Conservation (phyloP, 78 protist genomes). For the Anaeramoeba flamelloides region DNA sequence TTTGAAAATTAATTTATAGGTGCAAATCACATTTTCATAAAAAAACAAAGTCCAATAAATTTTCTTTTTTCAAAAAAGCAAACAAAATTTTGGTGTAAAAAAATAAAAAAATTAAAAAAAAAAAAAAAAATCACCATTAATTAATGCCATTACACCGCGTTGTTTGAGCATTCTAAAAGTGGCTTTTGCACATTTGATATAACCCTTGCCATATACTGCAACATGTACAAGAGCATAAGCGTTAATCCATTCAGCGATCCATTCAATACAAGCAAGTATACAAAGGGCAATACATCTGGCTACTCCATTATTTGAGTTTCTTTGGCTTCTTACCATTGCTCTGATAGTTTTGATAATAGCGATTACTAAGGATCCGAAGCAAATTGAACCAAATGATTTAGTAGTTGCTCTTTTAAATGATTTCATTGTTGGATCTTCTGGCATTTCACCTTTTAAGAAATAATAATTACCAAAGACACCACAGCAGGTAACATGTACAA, state of each 20-base stretch:
- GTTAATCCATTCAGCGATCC: constrained; percentile 32
- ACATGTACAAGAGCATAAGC: constrained; percentile 39
- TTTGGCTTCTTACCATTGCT: constrained; percentile 14
- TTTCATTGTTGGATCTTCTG: constrained; percentile 17
- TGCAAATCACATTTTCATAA: too few relatives aligned
- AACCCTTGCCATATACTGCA: constrained; percentile 55
- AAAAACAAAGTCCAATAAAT: too few relatives aligned
- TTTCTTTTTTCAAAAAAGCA: too few relatives aligned
- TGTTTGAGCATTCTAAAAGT: constrained; percentile 33
- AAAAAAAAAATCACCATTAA: too few relatives aligned
- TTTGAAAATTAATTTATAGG: too few relatives aligned
- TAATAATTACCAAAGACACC: constrained; percentile 50
- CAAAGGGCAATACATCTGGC: constrained; percentile 10
- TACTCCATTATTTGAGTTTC: constrained; percentile 2
- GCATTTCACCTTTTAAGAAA: constrained; percentile 33
- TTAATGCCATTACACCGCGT: too few relatives aligned
- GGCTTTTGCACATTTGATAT: constrained; percentile 29
- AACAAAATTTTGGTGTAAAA: too few relatives aligned
- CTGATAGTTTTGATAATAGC: constrained; percentile 27
- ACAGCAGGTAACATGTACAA: constrained; percentile 33
- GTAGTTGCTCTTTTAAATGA: constrained; percentile 30
- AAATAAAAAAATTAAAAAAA: too few relatives aligned
- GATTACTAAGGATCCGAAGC: constrained; percentile 47
- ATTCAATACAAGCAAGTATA: constrained; percentile 26
- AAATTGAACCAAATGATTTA: constrained; percentile 44